Evolutionary conservation across 192 early-diverging fungal species (phyloP).

Genomic region (Linderina pennispora): DNA sequence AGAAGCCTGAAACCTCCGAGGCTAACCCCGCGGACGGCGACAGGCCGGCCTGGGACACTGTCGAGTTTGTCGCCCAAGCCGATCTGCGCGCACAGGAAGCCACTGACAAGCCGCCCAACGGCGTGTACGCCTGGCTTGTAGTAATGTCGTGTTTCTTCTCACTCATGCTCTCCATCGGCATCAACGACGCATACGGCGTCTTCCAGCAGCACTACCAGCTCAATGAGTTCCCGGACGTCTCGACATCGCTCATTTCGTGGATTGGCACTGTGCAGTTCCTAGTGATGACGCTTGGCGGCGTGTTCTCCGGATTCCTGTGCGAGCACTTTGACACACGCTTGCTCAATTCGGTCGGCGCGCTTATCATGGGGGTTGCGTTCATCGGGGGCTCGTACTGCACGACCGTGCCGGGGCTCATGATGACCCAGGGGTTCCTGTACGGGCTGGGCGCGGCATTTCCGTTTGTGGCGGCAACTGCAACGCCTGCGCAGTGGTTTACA

Average conservation of each 20-base stretch:
- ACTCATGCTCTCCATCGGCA: constrained; percentile 46
- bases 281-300: constrained; percentile 29
- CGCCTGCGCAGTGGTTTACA: constrained; percentile 47
- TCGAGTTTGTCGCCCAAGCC: constrained; percentile 28
- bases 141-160: constrained; percentile 36
- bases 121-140: constrained; percentile 41
- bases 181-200: constrained; percentile 47
- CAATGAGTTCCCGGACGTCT: constrained; percentile 33
- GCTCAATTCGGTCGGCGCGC: constrained; percentile 30
- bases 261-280: constrained; percentile 43
- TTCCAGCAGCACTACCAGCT: constrained; percentile 47
- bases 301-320: constrained; percentile 42
- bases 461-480: constrained; percentile 42
- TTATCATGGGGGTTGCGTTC: constrained; percentile 37
- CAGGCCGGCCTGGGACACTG: constrained; percentile 4
- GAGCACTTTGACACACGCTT: constrained; percentile 46
- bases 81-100: constrained; percentile 36
- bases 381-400: constrained; percentile 39
- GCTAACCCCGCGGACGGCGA: background rate
- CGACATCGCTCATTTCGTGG: constrained; percentile 43
- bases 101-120: constrained; percentile 36
- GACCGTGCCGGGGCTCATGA: constrained; percentile 32
- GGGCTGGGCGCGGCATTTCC: constrained; percentile 48
- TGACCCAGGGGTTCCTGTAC: constrained; percentile 46
- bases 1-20: too few species aligned